Evolutionary conservation across 2,329 filamentous ascomycete species (phyloP), one percentile per base, ranked within the genome.

Genomic region (Fusarium succisae): DNA sequence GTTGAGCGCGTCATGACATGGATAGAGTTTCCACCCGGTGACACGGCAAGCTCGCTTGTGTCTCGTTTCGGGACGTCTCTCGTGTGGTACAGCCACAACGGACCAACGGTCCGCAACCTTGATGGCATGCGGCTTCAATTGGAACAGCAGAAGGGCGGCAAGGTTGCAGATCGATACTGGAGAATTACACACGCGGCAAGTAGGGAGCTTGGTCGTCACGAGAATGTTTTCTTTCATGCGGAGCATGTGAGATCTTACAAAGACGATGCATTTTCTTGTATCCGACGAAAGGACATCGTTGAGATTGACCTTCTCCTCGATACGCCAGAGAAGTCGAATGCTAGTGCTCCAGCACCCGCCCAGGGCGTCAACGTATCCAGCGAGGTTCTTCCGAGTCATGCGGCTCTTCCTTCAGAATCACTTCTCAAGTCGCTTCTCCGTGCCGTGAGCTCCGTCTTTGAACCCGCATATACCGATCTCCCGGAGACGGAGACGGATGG

Each of bases 181-280:
- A 88, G 92, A 63, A 91, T 98, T 47, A 93, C 93, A 65, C 92
- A 93, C 50, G 91, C 98, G 70, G 95, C 94, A 47, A 94, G 93
- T 75, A 89, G 95, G 45, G 89, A 93, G 2, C 86, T 99, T 8
- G 96, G 96, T 8, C 92, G 93, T 54, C 94, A 98, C 79, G 96
- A 98, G 82, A 93, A 92, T 73, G 91, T 98, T 26, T 93, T 94
- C 79, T 89, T 98, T 72, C 88, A 92, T 53, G 90, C 93, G 30
- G 91, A 94, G 66, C 89, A 96, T 32, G 91, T 94, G 35, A 90
- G 92, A 65, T 92, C 93, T 73, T 89, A 95, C 41, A 89, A 90
- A 28, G 96, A 98, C 81, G 93, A 95, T 20, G 92, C 95, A 65
- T 98, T 98, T 81, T 93, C 91, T 15, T 89, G 94, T 35, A 87